phyloP scores from a whole-genome alignment of 371 early-diverging fungal genomes.

The Saksenaea vasiformis region DNA sequence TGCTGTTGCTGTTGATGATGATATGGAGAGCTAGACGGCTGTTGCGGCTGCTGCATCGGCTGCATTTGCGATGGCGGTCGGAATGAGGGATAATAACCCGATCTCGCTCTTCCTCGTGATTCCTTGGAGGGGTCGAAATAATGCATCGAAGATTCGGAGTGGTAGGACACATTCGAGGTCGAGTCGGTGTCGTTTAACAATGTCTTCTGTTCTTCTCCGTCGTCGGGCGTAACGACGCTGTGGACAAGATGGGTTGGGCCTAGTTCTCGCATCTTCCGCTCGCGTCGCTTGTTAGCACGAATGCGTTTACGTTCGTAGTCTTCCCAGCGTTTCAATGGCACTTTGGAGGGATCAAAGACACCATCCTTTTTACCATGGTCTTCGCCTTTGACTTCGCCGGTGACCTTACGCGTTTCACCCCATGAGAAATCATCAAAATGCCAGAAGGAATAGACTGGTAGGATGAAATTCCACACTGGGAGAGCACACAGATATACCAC shows the following conservation, averaged over 20 bases:
- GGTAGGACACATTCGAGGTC: background rate
- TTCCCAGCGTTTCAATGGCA: slow-evolving; percentile 71
- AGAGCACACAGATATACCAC: slow-evolving; percentile 84
- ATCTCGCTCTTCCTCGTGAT: slow-evolving; percentile 27
- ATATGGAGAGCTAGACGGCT: background rate
- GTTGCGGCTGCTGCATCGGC: background rate
- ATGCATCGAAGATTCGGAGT: slow-evolving; percentile 14
- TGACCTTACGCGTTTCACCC: slow-evolving; percentile 90
- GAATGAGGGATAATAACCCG: slow-evolving; percentile 28
- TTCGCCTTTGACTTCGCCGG: slow-evolving; percentile 77
- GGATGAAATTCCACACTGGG: slow-evolving; percentile 94
- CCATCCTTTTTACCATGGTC: slow-evolving; percentile 66
- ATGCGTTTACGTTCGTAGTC: slow-evolving; percentile 27
- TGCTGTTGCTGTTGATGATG: background rate
- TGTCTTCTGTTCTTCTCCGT: slow-evolving; percentile 6
- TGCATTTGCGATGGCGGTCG: slow-evolving; percentile 19
- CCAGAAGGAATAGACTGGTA: slow-evolving; percentile 98
- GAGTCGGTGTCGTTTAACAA: background rate
- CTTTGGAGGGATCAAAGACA: slow-evolving; percentile 39
- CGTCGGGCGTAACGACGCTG: slow-evolving; percentile 6
- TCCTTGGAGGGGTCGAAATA: slow-evolving; percentile 40
- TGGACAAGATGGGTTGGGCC: slow-evolving; percentile 24
- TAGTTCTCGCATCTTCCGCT: slow-evolving; percentile 41
- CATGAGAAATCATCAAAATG: slow-evolving; percentile 99
- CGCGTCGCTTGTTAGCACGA: slow-evolving; percentile 46